A percentile compares a stretch with the other conserved stretches of the same genome.
Evolutionary conservation across 2,329 filamentous ascomycete species (phyloP).

Genomic region (Aureobasidium sp.): DNA sequence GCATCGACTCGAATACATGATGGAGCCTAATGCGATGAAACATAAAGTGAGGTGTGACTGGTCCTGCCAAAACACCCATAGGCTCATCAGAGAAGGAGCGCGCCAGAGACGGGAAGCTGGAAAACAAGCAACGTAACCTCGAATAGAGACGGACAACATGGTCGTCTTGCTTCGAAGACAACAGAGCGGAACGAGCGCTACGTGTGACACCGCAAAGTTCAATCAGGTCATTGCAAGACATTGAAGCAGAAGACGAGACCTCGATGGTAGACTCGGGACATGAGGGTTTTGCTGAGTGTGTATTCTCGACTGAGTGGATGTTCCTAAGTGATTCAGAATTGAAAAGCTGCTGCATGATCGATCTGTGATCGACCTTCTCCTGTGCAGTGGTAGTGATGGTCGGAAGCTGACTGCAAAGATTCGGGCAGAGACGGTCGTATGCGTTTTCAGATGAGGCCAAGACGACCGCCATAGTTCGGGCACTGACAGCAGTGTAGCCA

Average conservation of each 20-base stretch:
- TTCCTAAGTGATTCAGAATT: conserved; percentile 18
- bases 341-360: conserved; percentile 50
- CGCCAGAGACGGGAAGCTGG: background rate
- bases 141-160: background rate
- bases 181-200: background rate
- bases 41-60: background rate
- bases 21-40: background rate
- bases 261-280: background rate
- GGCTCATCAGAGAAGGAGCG: conserved; percentile 3
- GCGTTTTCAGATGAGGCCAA: conserved; percentile 69
- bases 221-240: background rate
- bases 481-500: conserved; percentile 69
- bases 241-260: background rate
- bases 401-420: conserved; percentile 22
- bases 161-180: background rate
- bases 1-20: background rate
- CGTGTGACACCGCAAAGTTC: background rate
- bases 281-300: no score
- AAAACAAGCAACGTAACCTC: background rate
- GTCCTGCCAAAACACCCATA: background rate
- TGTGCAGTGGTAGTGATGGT: background rate
- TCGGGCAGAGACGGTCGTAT: conserved; percentile 56
- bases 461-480: conserved; percentile 67
- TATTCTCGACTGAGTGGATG: background rate
- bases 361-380: conserved; percentile 42